A percentile compares a stretch with the other conserved stretches of the same genome.
These are phyloP conservation scores for Limtongia smithiae DNA, from an alignment of 805 yeast species.

Conservation along the genomic window DNA sequence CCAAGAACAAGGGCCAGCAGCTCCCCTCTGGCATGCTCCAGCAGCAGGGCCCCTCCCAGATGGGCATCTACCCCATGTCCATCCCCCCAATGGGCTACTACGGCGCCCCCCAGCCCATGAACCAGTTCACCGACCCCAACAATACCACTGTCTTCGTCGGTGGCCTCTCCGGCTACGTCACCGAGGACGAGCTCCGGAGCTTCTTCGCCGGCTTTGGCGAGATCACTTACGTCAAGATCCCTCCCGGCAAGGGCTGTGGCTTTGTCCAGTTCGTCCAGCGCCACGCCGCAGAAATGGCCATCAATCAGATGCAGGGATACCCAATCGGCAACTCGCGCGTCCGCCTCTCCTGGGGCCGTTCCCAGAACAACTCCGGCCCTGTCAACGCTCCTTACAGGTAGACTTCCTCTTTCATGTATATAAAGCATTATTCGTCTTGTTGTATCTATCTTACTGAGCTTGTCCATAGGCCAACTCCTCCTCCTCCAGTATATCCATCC, in stretches of 20 bases:
- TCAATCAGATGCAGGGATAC: slow-evolving; percentile 83
- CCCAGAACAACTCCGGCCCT: slow-evolving; percentile 38
- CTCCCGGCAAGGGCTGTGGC: slow-evolving; percentile 80
- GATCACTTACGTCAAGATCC: slow-evolving; percentile 73
- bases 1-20: slow-evolving; percentile 42
- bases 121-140: slow-evolving; percentile 71
- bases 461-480: slow-evolving; percentile 35
- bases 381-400: slow-evolving; percentile 35
- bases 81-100: slow-evolving; percentile 36
- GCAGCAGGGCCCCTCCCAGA: slow-evolving; percentile 32
- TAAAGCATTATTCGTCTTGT: slow-evolving; percentile 12
- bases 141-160: slow-evolving; percentile 74
- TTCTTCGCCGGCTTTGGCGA: slow-evolving; percentile 68
- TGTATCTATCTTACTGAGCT: slow-evolving; percentile 18
- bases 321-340: slow-evolving; percentile 81
- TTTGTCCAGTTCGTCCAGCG: slow-evolving; percentile 78
- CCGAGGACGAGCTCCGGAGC: slow-evolving; percentile 58
- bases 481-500: slow-evolving; percentile 38
- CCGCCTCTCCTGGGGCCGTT: slow-evolving; percentile 84
- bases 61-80: slow-evolving; percentile 34
- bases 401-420: slow-evolving; percentile 11
- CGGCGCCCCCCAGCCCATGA: slow-evolving; percentile 37
- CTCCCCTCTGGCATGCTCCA: slow-evolving; percentile 32
- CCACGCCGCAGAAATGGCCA: slow-evolving; percentile 80
- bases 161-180: slow-evolving; percentile 56